These are phyloP conservation scores for Elongisporangium senticosum DNA, from an alignment of 352 stramenopile species.

Conservation along the genomic window DNA sequence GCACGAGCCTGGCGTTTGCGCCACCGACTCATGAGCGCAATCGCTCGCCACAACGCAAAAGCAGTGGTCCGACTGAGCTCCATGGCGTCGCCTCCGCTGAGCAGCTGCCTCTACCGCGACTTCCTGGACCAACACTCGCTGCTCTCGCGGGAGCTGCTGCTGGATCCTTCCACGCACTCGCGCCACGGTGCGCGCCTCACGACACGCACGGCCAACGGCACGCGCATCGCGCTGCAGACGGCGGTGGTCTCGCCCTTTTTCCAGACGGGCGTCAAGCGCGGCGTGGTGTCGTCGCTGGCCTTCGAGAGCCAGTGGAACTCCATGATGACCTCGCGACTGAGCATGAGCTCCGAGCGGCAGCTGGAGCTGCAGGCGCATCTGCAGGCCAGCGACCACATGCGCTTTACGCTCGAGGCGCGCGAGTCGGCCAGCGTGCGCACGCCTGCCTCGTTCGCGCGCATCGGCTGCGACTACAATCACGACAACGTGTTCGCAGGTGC, in stretches of 20 bases:
- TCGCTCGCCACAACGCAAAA: not conserved
- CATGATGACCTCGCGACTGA: constrained; percentile 53
- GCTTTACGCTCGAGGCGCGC: constrained; percentile 70
- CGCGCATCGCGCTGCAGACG: constrained; percentile 45
- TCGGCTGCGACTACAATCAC: constrained; percentile 63
- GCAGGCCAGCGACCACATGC: constrained; percentile 38
- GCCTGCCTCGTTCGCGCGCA: constrained; percentile 60
- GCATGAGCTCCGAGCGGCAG: constrained; percentile 66
- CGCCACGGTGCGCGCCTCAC: constrained; percentile 46
- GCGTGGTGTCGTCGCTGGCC: constrained; percentile 53
- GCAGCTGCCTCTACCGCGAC: constrained; percentile 60
- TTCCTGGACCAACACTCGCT: constrained; percentile 52
- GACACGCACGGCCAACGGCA: constrained; percentile 46
- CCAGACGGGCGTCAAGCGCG: constrained; percentile 55
- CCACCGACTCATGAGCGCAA: not conserved
- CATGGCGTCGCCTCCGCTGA: constrained; percentile 31
- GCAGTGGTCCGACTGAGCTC: not conserved
- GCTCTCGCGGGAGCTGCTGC: constrained; percentile 26
- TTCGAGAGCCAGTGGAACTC: constrained; percentile 65
- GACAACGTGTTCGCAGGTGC: constrained; percentile 37
- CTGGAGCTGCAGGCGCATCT: constrained; percentile 64
- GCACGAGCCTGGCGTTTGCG: no score
- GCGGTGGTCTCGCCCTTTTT: constrained; percentile 66
- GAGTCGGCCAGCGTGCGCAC: constrained; percentile 66
- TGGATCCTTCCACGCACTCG: constrained; percentile 35